Base-by-base conservation (phyloP, 1,139 yeast genomes). In the Yamadazyma kanchanaburiensis region DNA sequence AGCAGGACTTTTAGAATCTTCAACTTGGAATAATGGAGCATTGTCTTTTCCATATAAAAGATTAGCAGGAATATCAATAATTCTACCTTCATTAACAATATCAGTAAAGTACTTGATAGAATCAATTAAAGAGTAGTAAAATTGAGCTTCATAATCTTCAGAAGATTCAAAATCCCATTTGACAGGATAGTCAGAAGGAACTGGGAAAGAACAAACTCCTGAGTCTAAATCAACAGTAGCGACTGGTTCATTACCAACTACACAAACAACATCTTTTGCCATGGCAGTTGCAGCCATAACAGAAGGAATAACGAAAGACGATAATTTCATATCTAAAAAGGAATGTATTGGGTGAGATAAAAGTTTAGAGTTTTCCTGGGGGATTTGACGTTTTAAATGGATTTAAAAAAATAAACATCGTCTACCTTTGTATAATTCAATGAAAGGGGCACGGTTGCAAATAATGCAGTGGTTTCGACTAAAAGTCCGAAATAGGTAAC, bases 191-290 rank as follows among this genome's bases (percentile, higher is more conserved):
- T 33, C 18, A 4, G 46, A 32, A 35, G 70, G 68, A 24, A 66
- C 40, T 7, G 53, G 32, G 57, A 64, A 64, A 25, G 64, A 58
- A 53, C 73, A 66, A 6, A 35, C 36, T 32, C 70, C 73, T 27
- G 70, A 57, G 32, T 55, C 69, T 38, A 57, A 57, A 49, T 64
- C 70, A 30, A 64, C 71, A 27, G 56, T 53, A 19, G 63, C 62
- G 18, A 54, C 57, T 23, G 49, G 40, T 21, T 31, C 44, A 37
- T 64, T 65, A 40, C 56, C 46, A 25, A 61, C 60, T 28, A 54
- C 36, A 55, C 73, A 66, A 27, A 55, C 64, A 30, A 65, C 71
- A 31, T 39, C 37, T 34, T 33, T 29, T 22, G 50, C 48, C 8
- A 30, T 20, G 20, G 35, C 38, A 13, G 30, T 15, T 22, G 33